Evolutionary conservation across 352 stramenopile species (phyloP).

Genomic region (Ochromonadaceae sp.): DNA sequence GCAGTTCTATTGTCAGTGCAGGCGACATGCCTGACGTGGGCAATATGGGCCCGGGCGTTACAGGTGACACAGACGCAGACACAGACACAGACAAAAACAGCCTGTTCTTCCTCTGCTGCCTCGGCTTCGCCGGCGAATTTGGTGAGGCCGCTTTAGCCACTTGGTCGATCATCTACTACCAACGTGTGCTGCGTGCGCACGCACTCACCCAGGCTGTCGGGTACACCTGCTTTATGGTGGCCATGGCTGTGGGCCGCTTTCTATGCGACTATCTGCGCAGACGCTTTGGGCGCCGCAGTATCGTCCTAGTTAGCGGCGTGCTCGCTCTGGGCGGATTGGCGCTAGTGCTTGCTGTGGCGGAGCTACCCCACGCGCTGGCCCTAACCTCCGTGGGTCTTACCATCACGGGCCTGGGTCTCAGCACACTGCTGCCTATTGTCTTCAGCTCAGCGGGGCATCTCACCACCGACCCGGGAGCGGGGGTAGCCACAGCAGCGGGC

Average conservation of each 20-base stretch:
- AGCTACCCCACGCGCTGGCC: not conserved
- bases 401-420: not conserved
- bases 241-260: constrained; percentile 8
- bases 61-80: too few species aligned
- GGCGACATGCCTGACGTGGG: too few species aligned
- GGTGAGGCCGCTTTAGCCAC: constrained; percentile 2
- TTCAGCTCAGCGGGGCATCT: constrained; percentile 7
- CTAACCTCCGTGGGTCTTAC: not conserved
- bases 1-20: too few species aligned
- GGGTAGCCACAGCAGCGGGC: not conserved
- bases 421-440: constrained; percentile 9
- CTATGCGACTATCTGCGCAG: constrained; percentile 3
- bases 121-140: constrained; percentile 1
- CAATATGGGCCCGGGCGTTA: too few species aligned
- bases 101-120: not conserved
- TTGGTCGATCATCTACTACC: constrained; percentile 8
- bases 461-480: too few species aligned
- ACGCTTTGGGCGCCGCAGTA: not conserved
- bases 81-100: not conserved
- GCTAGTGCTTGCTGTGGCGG: not conserved
- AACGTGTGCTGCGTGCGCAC: not conserved
- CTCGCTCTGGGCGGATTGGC: not conserved
- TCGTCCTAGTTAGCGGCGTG: not conserved
- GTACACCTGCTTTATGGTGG: constrained; percentile 4
- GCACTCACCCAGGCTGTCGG: not conserved